Base-by-base conservation (phyloP, 139 green algal species). In the Pedinophyceae sp. region DNA sequence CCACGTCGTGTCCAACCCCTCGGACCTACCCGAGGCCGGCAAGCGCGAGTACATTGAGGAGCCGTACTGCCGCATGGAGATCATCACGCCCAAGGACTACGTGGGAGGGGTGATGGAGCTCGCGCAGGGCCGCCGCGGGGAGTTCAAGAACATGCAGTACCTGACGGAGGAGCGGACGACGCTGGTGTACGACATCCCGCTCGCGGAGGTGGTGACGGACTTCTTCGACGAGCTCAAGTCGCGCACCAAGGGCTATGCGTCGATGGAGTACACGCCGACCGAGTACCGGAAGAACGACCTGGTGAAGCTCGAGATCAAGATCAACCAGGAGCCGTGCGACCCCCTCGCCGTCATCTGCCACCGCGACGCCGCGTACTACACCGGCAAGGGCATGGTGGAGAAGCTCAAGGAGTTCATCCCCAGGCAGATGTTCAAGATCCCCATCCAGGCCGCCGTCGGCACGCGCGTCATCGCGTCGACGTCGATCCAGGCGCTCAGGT, bases 141-240 rank as follows among this genome's bases (percentile, higher is more conserved):
- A 96, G 61, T 97, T 93, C 55, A 64, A 85, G 4, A 80, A 94
- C 66, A 94, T 97, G 85, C 80, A 82, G 67, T 98, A 89, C 75
- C 67, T 98, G 19, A 95, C 83, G 20, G 79, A 88, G 67, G 55
- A 52, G 46, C 72, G 88, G 24, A 84, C 82, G 38, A 88, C 75
- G 1, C 63, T 98, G 25, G 68, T 86, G 7, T 98, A 93, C 72
- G 76, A 94, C 52, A 84, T 96, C 55, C 91, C 91, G 7, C 75
- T 98, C 29, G 88, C 85, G 0, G 88, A 96, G 74, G 87, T 97
- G 28, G 86, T 98, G 6, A 93, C 81, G 25, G 89, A 98, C 68
- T 98, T 93, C 64, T 98, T 96, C 56, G 89, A 98, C 66, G 68
- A 91, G 56, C 71, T 96, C 40, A 98, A 97, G 76, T 87, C 70